Base-by-base conservation (phyloP, 2,329 filamentous ascomycete genomes). In the Nemania sp. region DNA sequence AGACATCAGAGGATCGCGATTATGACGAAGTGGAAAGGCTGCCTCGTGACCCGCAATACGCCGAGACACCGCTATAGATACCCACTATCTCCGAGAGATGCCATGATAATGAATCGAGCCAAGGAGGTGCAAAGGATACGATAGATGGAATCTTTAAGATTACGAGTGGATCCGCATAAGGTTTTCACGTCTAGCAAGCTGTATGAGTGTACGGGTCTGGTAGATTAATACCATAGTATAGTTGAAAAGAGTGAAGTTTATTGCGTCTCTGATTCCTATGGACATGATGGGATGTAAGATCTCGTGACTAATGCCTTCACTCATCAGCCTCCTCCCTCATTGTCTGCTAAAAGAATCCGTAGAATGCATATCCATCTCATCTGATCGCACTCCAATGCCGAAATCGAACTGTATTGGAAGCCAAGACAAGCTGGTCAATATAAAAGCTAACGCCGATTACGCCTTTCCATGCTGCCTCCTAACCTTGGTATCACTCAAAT, bases 51-150 rank as follows among this genome's bases (percentile, higher is more conserved):
- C 40, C 20, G 34, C 24, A 40, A 40, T 34, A 33, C 19, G 24
- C 23, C 12, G 46, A 57, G 34, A 59, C 36, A 49, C 42, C 34
- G 54, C 15, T 30, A 52, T 54, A 57, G 44, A 59, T 52, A 54
- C 48, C 47, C 39, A 42, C 34, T 20, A 46, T 28, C 15, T 51
- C 43, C 30, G 40, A 45, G 31, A 31, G 33, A 57, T 41, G 22
- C 41, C 24, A 53, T 49, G 23, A 40, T 45, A 33, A 50, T 24
- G 48, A 50, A 45, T 4, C 14, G 6, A 31, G 28, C 28, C 11
- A 23, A 26, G 40, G 22, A 17, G 23, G 30, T 43, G 19, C 37
- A 31, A 14, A 8, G 6, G 23, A 51, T 37, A 30, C 17, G 24
- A 34, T 36, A 46, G 42, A 42, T 7, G 28, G 28, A 28, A 28